Evolutionary conservation across 2,329 filamentous ascomycete species (phyloP).

Genomic region (Botryosphaeria dothidea): DNA sequence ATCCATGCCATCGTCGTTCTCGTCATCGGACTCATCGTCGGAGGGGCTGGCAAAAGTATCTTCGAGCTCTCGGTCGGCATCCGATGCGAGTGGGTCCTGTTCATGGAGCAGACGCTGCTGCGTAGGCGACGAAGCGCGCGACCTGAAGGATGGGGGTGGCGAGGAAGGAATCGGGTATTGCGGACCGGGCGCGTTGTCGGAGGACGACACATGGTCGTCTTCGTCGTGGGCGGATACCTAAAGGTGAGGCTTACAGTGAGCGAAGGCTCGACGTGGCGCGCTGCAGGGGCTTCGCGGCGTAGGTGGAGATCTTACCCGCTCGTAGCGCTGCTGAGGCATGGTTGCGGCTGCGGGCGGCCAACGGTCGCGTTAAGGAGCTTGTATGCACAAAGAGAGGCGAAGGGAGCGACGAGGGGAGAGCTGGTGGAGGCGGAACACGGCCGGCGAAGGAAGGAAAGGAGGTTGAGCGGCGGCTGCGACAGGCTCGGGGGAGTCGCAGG

Average conservation of each 20-base stretch:
- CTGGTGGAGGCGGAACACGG: not conserved
- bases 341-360: conserved; percentile 23
- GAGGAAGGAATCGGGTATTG: conserved; percentile 47
- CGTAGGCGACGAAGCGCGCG: conserved; percentile 70
- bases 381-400: not conserved
- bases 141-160: conserved; percentile 80
- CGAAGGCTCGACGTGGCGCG: not conserved
- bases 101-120: conserved; percentile 55
- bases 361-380: conserved; percentile 14
- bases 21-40: conserved; percentile 69
- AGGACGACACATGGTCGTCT: conserved; percentile 27
- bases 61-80: conserved; percentile 78
- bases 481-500: not conserved
- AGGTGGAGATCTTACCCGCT: conserved; percentile 43
- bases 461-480: not conserved
- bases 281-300: conserved; percentile 21
- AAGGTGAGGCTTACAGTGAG: conserved; percentile 3
- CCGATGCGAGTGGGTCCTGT: conserved; percentile 51
- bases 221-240: conserved; percentile 49
- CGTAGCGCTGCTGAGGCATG: conserved; percentile 52
- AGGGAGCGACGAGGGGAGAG: conserved; percentile 15
- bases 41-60: conserved; percentile 76
- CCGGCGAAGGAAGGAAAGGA: conserved; percentile 6
- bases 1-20: conserved; percentile 70
- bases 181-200: conserved; percentile 26